Evolutionary conservation across 306 rosid genomes (phyloP).

Genomic region (Ziziphus jujuba): DNA sequence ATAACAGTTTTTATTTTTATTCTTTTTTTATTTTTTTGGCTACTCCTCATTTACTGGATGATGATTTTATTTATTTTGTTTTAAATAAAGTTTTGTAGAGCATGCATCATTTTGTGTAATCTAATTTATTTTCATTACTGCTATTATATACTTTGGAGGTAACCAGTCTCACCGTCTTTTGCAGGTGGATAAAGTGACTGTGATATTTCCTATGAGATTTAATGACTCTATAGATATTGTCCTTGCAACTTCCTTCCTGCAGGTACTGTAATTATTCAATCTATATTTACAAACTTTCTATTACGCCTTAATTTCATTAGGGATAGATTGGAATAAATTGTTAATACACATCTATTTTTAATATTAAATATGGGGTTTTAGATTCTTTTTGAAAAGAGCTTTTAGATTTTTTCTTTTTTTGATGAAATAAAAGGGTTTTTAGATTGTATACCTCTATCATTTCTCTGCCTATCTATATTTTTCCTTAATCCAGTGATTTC

Average conservation of each 20-base stretch:
- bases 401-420: too few species aligned
- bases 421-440: too few species aligned
- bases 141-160: background rate
- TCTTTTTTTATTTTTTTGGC: background rate
- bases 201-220: conserved; percentile 96
- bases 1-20: too few species aligned
- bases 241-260: conserved; percentile 92
- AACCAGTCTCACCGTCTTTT: conserved; percentile 6
- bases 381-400: too few species aligned
- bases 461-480: background rate
- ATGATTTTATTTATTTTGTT: background rate
- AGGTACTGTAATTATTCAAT: conserved; percentile 48
- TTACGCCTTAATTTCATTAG: background rate
- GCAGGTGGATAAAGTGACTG: conserved; percentile 92
- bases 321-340: background rate
- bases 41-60: background rate
- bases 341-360: background rate
- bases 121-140: background rate
- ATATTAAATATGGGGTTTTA: too few species aligned
- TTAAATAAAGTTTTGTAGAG: background rate
- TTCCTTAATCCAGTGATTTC: conserved; percentile 27
- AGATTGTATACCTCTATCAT: too few species aligned
- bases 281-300: background rate
- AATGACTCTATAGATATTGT: conserved; percentile 81
- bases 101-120: background rate